Base-by-base conservation (phyloP, 2,329 filamentous ascomycete species). In the Ophiognomonia clavigignenti-juglandacearum region DNA sequence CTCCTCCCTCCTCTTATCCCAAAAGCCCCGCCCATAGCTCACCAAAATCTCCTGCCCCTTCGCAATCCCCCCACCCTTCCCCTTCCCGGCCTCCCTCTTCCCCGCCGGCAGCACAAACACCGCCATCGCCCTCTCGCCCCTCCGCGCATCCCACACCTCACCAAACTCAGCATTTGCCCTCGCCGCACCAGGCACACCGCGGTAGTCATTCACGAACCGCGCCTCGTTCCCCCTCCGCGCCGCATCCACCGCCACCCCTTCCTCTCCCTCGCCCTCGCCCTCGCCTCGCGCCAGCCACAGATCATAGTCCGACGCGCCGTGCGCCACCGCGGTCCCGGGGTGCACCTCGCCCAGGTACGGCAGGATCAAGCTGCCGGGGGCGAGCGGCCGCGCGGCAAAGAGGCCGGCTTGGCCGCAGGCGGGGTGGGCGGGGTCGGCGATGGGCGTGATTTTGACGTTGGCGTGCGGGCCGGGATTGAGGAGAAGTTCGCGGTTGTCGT, bases 11-110 rank as follows among this genome's bases (percentile, higher is more conserved):
- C 66, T 71, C 59, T 68, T 70, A 18, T 69, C 67, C 80, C 82
- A 85, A 53, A 86, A 85, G 1, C 82, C 82, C 60, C 81, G 85
- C 6, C 81, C 82, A 57, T 85, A 85, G 54, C 78, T 83, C 11
- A 85, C 77, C 43, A 84, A 59, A 44, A 85, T 77, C 68, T 85
- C 82, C 51, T 82, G 73, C 2, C 81, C 80, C 63, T 77, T 81
- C 40, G 59, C 71, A 23, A 83, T 73, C 64, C 46, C 54, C 32
- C 35, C 43, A 18, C 48, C 39, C 51, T 55, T 59, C 59, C 37
- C 54, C 55, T 37, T 56, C n/a, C n/a, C n/a, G n/a, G n/a, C n/a
- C 43, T 38, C 26, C 31, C 45, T 53, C 40, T 47, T 47, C 2
- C 70, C 66, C 6, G 65, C 67, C 0, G 66, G 66, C 27, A 80